Evolutionary conservation across 257 asterid species (phyloP).

Genomic region (Jaltomata sinuosa): DNA sequence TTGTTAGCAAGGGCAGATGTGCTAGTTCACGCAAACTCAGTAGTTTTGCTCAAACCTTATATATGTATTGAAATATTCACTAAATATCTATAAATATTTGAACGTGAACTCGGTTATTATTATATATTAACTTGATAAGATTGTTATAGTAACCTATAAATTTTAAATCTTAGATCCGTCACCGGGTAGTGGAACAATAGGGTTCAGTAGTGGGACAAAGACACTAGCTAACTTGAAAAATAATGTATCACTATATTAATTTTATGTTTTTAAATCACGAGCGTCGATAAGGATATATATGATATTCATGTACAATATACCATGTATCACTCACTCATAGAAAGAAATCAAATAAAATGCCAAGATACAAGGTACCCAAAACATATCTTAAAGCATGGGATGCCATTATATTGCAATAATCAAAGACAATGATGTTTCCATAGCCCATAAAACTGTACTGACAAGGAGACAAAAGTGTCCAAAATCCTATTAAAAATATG

Average conservation of each 20-base stretch:
- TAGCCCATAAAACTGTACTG: background rate
- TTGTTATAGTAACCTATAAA: rapidly evolving
- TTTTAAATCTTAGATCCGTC: rapidly evolving
- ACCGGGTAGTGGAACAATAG: too few relatives aligned
- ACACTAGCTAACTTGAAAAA: background rate
- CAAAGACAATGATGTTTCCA: background rate
- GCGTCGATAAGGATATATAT: background rate
- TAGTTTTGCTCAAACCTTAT: rapidly evolving
- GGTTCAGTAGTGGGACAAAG: background rate
- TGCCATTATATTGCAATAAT: background rate
- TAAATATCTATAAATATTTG: background rate
- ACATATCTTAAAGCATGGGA: background rate
- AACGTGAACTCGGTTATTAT: rapidly evolving
- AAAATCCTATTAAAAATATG: background rate
- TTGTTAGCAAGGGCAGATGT: background rate
- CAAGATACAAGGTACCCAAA: background rate
- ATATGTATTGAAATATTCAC: background rate
- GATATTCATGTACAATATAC: background rate
- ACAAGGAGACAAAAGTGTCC: background rate
- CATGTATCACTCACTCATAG: background rate
- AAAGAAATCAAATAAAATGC: background rate
- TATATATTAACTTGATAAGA: background rate
- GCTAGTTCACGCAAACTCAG: rapidly evolving
- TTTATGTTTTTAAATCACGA: background rate
- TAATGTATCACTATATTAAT: background rate